A percentile compares a stretch with the other conserved stretches of the same genome.
phyloP scores from a whole-genome alignment of 305 asterid species.

The Caryopteris hybrid region DNA sequence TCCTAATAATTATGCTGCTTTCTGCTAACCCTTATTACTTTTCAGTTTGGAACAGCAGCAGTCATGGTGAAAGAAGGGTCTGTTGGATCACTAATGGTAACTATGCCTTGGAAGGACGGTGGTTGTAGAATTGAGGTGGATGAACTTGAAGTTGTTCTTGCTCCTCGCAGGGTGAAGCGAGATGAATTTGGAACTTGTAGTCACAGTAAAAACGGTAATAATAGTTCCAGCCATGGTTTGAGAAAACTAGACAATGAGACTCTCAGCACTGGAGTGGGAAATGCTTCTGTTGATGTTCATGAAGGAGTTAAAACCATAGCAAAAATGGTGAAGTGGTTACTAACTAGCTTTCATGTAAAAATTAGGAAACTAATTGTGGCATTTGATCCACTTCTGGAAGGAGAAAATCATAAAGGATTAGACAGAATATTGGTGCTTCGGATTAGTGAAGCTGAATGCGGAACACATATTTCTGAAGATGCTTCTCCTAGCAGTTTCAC shows the following conservation, averaged over 20 bases:
- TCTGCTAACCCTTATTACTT: slow-evolving; percentile 21
- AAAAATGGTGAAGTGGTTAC: slow-evolving; percentile 92
- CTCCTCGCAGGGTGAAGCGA: slow-evolving; percentile 46
- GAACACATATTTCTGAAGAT: slow-evolving; percentile 80
- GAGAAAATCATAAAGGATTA: slow-evolving; percentile 36
- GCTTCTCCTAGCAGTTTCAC: slow-evolving; percentile 36
- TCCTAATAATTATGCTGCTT: slow-evolving; percentile 7
- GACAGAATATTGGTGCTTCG: slow-evolving; percentile 83
- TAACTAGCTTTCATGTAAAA: slow-evolving; percentile 81
- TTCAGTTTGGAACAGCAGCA: slow-evolving; percentile 70
- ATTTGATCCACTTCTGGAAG: slow-evolving; percentile 68
- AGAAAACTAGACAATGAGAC: slow-evolving; percentile 43
- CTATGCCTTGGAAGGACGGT: slow-evolving; percentile 92
- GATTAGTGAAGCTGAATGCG: slow-evolving; percentile 79
- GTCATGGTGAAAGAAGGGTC: slow-evolving; percentile 86
- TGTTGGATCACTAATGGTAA: slow-evolving; percentile 71
- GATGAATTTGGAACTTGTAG: slow-evolving; percentile 40
- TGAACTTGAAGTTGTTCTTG: slow-evolving; percentile 84
- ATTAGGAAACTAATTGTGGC: slow-evolving; percentile 76
- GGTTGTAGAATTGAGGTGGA: slow-evolving; percentile 84
- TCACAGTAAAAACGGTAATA: slow-evolving; percentile 25
- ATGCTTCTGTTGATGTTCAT: slow-evolving; percentile 71
- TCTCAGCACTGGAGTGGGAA: slow-evolving; percentile 26
- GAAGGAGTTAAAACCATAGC: slow-evolving; percentile 99
- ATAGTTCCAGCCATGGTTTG: slow-evolving; percentile 26